Percentiles rank a stretch among this genome's conserved stretches.
Conservation (phyloP, 768 basidiomycete genomes). For the Serendipita vermifera region DNA sequence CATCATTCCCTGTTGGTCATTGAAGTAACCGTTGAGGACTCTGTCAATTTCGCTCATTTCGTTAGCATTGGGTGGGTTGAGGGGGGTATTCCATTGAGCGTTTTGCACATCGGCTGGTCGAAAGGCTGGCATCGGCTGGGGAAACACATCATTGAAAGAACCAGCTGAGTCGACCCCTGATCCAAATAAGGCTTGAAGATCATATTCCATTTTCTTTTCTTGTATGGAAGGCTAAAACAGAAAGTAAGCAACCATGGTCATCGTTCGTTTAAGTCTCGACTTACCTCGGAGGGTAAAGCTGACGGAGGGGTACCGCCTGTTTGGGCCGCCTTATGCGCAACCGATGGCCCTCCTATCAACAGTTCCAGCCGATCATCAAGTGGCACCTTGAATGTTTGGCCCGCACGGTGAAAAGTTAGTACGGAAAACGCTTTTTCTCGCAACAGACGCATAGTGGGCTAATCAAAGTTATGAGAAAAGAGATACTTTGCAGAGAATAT, state of each 20-base stretch:
- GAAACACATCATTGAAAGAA: no score
- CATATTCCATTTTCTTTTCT: background rate
- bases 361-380: background rate
- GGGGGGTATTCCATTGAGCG: no score
- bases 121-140: no score
- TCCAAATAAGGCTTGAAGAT: background rate
- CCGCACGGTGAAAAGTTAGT: conserved; percentile 39
- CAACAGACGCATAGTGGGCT: conserved; percentile 37
- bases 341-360: background rate
- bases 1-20: no score
- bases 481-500: conserved; percentile 18
- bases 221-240: background rate
- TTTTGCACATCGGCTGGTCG: no score
- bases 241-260: background rate
- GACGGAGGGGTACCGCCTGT: background rate
- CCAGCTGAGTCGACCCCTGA: no score
- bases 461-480: conserved; percentile 44
- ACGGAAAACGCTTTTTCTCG: conserved; percentile 37
- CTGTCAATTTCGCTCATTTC: no score
- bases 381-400: background rate
- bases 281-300: background rate
- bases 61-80: no score
- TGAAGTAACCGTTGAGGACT: no score
- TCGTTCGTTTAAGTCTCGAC: background rate
- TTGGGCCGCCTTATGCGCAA: background rate